Evolutionary conservation across 495 filamentous ascomycete genomes (phyloP).

Genomic region (Thermothielavioides terrestris): DNA sequence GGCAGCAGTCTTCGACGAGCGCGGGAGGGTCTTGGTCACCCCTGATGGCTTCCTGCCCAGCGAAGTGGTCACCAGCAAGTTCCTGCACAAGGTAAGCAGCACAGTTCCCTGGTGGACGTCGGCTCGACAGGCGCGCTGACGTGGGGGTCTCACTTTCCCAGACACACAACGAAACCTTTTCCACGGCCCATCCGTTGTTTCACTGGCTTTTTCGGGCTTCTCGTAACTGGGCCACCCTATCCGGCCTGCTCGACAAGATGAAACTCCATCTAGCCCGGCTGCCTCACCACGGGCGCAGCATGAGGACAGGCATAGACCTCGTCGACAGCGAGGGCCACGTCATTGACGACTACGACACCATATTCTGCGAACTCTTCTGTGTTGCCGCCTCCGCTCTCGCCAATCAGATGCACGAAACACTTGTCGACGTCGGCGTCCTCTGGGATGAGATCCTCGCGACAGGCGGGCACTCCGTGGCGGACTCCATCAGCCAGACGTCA

Average conservation of each 20-base stretch:
- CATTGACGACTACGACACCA: conserved; percentile 57
- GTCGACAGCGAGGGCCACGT: conserved; percentile 36
- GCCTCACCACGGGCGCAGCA: conserved; percentile 20
- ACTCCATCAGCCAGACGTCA: conserved; percentile 3
- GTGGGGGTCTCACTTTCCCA: conserved; percentile 23
- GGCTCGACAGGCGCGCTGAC: conserved; percentile 9
- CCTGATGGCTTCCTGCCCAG: conserved; percentile 73
- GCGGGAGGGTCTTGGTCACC: conserved; percentile 70
- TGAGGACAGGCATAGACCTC: conserved; percentile 23
- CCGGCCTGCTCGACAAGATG: conserved; percentile 63
- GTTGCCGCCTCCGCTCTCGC: conserved; percentile 68
- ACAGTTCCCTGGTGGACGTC: not conserved
- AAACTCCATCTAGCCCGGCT: conserved; percentile 43
- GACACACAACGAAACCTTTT: conserved; percentile 69
- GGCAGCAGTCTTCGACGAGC: conserved; percentile 64
- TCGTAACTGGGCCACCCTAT: conserved; percentile 62
- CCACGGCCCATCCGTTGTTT: conserved; percentile 69
- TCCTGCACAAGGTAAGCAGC: conserved; percentile 47
- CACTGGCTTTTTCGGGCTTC: conserved; percentile 80
- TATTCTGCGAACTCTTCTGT: conserved; percentile 85
- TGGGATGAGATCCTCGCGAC: conserved; percentile 73
- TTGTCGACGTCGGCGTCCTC: conserved; percentile 61
- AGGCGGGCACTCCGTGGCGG: conserved; percentile 22
- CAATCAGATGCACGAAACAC: conserved; percentile 48
- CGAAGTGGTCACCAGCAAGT: conserved; percentile 70